A percentile compares a stretch with the other conserved stretches of the same genome.
Conservation (phyloP, 1,284 basidiomycete genomes). For the Cystobasidium pallidum region DNA sequence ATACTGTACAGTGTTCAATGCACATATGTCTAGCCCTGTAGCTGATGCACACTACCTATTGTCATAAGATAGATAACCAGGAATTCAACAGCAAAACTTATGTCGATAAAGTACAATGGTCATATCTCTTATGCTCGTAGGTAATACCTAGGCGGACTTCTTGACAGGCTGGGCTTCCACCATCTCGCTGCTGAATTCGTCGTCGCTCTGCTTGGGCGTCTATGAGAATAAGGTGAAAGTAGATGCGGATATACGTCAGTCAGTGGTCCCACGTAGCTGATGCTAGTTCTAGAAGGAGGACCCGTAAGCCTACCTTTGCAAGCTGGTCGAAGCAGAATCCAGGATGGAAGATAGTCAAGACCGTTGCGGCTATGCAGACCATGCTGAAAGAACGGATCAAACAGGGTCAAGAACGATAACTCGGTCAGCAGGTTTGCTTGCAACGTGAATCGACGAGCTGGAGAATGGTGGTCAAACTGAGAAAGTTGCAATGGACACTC, state of each 20-base stretch:
- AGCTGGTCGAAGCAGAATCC: slow-evolving; percentile 31
- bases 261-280: background rate
- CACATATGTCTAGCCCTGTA: too few relatives aligned
- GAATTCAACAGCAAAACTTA: too few relatives aligned
- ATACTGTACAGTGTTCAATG: too few relatives aligned
- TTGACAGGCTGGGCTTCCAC: background rate
- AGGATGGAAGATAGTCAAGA: slow-evolving; percentile 42
- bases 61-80: too few relatives aligned
- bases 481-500: too few relatives aligned
- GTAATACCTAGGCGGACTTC: background rate
- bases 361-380: slow-evolving; percentile 21
- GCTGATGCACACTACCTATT: too few relatives aligned
- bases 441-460: too few relatives aligned
- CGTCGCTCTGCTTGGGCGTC: background rate
- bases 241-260: background rate
- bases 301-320: slow-evolving; percentile 26
- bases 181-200: background rate
- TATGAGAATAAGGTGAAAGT: background rate
- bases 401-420: too few relatives aligned
- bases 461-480: too few relatives aligned
- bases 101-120: too few relatives aligned
- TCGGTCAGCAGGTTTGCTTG: too few relatives aligned
- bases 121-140: too few relatives aligned
- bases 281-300: background rate
- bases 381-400: slow-evolving; percentile 9